phyloP scores from a whole-genome alignment of 305 asterid genomes.

The Rubia occidens region DNA sequence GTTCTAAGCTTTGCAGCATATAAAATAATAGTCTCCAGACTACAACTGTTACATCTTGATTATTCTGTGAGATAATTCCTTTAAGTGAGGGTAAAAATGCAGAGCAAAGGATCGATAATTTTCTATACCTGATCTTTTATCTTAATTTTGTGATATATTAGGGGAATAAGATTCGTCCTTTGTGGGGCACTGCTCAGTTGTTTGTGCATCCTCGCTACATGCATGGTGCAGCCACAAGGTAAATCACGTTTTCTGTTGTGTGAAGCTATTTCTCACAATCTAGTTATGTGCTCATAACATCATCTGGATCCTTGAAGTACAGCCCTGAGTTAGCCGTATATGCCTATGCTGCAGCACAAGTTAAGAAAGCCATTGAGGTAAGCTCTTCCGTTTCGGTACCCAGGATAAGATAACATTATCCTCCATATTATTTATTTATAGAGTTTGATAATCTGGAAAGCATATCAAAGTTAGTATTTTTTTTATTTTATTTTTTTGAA shows the following conservation, averaged over 20 bases:
- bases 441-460: slow-evolving; percentile 5
- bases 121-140: not conserved
- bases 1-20: not conserved
- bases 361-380: slow-evolving; percentile 94
- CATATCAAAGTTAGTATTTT: not conserved
- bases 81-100: not conserved
- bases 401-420: not conserved
- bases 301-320: slow-evolving; percentile 18
- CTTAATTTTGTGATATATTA: slow-evolving; percentile 21
- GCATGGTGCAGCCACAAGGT: slow-evolving; percentile 99
- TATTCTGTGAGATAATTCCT: not conserved
- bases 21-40: not conserved
- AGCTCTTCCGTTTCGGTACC: slow-evolving; percentile 12
- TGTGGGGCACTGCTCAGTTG: slow-evolving; percentile 98
- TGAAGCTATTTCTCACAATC: not conserved
- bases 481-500: too few species aligned
- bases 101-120: too few species aligned
- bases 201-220: slow-evolving; percentile 78
- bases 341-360: slow-evolving; percentile 80
- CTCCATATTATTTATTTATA: not conserved
- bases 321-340: slow-evolving; percentile 81
- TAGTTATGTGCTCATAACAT: not conserved
- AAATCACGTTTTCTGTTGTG: not conserved
- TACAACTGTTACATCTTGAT: not conserved
- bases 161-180: slow-evolving; percentile 64